Conservation (phyloP, 768 basidiomycete species). For the Lactarius evosmus region DNA sequence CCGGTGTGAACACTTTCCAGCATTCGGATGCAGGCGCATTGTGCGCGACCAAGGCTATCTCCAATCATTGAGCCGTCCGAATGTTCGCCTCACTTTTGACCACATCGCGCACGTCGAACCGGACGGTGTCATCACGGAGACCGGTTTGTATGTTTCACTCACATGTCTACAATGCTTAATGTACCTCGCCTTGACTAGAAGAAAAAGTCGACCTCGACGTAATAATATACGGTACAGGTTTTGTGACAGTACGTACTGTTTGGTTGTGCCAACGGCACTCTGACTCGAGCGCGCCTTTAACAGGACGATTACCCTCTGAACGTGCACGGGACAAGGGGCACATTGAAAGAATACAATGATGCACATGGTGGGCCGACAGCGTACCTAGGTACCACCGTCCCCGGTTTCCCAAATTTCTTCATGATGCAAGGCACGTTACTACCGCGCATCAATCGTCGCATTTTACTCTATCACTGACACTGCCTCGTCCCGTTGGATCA, state of each 20-base stretch:
- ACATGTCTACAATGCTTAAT: neutral
- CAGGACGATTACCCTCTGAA: slow-evolving; percentile 20
- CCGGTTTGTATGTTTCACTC: slow-evolving; percentile 16
- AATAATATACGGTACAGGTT: slow-evolving; percentile 57
- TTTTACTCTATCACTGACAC: neutral
- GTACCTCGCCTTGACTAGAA: slow-evolving; percentile 29
- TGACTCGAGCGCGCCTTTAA: neutral
- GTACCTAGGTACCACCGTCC: slow-evolving; percentile 42
- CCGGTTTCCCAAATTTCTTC: slow-evolving; percentile 26
- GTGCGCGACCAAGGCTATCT: slow-evolving; percentile 60
- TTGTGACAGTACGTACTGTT: slow-evolving; percentile 39
- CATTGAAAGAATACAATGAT: slow-evolving; percentile 45
- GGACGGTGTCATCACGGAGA: slow-evolving; percentile 48
- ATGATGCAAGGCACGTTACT: slow-evolving; percentile 15
- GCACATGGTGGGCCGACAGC: slow-evolving; percentile 50
- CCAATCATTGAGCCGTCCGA: slow-evolving; percentile 45
- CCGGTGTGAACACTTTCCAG: slow-evolving; percentile 31
- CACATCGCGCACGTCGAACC: slow-evolving; percentile 45
- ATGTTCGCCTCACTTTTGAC: slow-evolving; percentile 51
- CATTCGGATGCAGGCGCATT: slow-evolving; percentile 59
- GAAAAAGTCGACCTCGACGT: slow-evolving; percentile 49
- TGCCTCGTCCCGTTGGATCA: neutral
- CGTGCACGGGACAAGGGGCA: slow-evolving; percentile 30
- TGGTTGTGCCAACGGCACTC: slow-evolving; percentile 3
- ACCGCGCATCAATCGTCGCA: neutral